phyloP scores from a whole-genome alignment of 352 stramenopile genomes.

The Globisporangium paddicum region DNA sequence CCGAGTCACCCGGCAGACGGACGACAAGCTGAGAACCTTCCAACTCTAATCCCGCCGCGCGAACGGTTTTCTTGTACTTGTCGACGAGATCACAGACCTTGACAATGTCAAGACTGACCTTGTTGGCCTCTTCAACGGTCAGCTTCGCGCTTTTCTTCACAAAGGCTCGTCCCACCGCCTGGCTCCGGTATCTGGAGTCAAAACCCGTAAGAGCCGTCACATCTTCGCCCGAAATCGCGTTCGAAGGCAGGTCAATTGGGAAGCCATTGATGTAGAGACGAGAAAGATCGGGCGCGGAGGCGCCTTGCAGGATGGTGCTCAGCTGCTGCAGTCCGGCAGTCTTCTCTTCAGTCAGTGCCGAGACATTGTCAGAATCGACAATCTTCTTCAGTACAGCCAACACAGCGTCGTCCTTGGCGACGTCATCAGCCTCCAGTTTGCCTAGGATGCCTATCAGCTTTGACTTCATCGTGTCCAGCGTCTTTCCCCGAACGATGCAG shows the following conservation, averaged over 20 bases:
- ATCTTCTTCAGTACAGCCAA: conserved; percentile 21
- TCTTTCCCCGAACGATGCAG: conserved; percentile 54
- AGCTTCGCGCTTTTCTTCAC: conserved; percentile 54
- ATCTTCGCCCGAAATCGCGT: conserved; percentile 57
- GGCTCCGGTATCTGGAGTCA: conserved; percentile 65
- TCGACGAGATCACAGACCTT: conserved; percentile 80
- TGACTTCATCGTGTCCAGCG: conserved; percentile 32
- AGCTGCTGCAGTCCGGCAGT: conserved; percentile 26
- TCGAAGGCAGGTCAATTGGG: conserved; percentile 43
- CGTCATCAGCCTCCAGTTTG: conserved; percentile 18
- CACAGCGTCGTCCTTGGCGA: neutral
- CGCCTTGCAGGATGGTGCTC: conserved; percentile 38
- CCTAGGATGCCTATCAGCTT: conserved; percentile 49
- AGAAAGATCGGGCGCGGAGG: conserved; percentile 24
- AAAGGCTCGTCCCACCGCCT: conserved; percentile 65
- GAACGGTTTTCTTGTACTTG: conserved; percentile 54
- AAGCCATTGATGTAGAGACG: conserved; percentile 73
- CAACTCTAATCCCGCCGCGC: conserved; percentile 29
- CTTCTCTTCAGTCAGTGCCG: conserved; percentile 16
- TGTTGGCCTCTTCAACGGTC: conserved; percentile 43
- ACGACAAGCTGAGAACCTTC: conserved; percentile 33
- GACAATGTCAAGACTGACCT: conserved; percentile 62
- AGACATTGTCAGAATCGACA: neutral
- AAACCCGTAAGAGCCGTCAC: conserved; percentile 58
- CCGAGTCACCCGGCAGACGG: conserved; percentile 34